These are phyloP conservation scores for Stenocarpella maydis DNA, from an alignment of 2,329 filamentous ascomycete species.

Conservation along the genomic window DNA sequence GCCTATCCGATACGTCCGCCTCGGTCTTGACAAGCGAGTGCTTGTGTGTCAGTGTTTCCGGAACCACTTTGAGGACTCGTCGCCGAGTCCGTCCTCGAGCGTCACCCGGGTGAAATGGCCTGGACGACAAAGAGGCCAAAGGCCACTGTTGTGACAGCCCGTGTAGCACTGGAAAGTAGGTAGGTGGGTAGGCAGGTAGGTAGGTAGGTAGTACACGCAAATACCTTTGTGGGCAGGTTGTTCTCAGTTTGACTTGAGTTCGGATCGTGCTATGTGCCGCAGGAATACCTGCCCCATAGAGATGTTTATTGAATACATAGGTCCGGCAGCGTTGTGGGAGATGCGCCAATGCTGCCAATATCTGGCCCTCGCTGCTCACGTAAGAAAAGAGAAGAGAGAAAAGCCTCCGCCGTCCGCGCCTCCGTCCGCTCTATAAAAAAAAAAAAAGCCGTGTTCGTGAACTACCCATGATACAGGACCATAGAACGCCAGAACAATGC, in stretches of 20 bases:
- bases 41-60: background rate
- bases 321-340: background rate
- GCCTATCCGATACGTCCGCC: background rate
- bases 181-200: too few species aligned
- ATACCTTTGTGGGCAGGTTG: background rate
- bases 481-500: conserved; percentile 34
- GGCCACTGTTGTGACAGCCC: background rate
- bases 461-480: background rate
- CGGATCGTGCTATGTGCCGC: conserved; percentile 8
- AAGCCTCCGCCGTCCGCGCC: background rate
- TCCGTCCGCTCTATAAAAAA: conserved; percentile 22
- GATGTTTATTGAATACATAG: conserved; percentile 1
- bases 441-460: conserved; percentile 19
- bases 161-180: background rate
- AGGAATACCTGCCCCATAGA: background rate
- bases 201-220: too few species aligned
- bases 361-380: background rate
- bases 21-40: background rate
- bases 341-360: conserved; percentile 4
- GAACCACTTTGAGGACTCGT: background rate
- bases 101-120: background rate
- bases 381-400: background rate
- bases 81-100: background rate
- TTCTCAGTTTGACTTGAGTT: background rate
- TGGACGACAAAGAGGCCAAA: background rate